Evolutionary conservation across 2,329 filamentous ascomycete genomes (phyloP).

Genomic region (Fusarium siculi): DNA sequence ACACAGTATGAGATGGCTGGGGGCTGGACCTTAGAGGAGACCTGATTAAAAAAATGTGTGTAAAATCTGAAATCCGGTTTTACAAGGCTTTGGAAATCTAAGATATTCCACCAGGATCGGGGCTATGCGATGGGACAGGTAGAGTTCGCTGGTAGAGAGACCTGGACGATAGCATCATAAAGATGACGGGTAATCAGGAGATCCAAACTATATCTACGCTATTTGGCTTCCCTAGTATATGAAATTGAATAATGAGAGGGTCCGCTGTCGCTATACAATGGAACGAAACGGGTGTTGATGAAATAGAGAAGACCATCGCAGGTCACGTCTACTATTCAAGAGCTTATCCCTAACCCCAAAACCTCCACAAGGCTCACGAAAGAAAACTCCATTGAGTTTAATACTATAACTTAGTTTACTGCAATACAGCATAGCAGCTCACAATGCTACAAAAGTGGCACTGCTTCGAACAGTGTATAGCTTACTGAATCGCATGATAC

Average conservation of each 20-base stretch:
- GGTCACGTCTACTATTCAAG: background rate
- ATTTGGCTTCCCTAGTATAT: rapidly evolving
- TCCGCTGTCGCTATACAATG: rapidly evolving
- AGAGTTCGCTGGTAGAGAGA: too few species aligned
- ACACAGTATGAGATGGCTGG: background rate
- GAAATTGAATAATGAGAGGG: too few species aligned
- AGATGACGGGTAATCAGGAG: background rate
- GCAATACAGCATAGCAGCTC: background rate
- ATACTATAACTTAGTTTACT: background rate
- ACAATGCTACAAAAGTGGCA: background rate
- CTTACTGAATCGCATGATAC: too few species aligned
- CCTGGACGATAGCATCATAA: rapidly evolving
- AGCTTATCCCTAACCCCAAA: rapidly evolving
- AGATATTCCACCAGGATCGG: background rate
- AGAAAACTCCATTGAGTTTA: rapidly evolving
- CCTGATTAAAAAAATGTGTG: rapidly evolving
- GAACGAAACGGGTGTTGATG: background rate
- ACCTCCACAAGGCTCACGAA: background rate
- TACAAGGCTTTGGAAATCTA: rapidly evolving
- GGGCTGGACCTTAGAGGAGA: rapidly evolving
- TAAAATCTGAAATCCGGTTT: rapidly evolving
- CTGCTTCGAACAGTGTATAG: background rate
- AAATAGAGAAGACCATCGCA: background rate
- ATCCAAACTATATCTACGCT: rapidly evolving
- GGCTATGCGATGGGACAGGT: background rate